Percentiles rank a stretch among this genome's conserved stretches.
These are phyloP conservation scores for Bipolaris cookei DNA, from an alignment of 2,329 filamentous ascomycete species.

Conservation along the genomic window DNA sequence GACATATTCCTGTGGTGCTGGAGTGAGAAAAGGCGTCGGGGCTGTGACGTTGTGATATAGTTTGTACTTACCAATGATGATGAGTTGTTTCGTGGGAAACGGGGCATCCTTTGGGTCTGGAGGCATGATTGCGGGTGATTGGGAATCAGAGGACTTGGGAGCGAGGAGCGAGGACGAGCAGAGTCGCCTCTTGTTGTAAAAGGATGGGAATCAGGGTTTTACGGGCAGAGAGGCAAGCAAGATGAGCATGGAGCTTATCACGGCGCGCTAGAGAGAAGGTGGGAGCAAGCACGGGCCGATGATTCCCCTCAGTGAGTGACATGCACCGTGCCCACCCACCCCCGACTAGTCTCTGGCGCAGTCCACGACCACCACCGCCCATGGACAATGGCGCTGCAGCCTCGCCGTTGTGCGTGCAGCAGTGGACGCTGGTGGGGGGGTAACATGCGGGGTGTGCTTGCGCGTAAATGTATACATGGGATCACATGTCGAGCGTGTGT, in stretches of 20 bases:
- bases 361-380: not conserved
- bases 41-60: constrained; percentile 24
- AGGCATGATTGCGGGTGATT: constrained; percentile 29
- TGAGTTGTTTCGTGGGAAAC: constrained; percentile 56
- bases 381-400: constrained; percentile 21
- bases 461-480: too few relatives aligned
- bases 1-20: constrained; percentile 74
- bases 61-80: constrained; percentile 49
- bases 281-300: constrained; percentile 27
- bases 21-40: constrained; percentile 27
- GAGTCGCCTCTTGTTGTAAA: constrained; percentile 20
- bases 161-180: constrained; percentile 13
- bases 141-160: constrained; percentile 2
- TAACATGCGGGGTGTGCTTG: not conserved
- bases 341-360: constrained; percentile 19
- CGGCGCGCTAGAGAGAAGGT: constrained; percentile 16
- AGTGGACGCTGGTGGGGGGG: not conserved
- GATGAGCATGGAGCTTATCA: constrained; percentile 23
- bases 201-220: constrained; percentile 29
- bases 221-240: constrained; percentile 13
- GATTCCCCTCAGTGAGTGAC: constrained; percentile 21
- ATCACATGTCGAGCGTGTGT: too few relatives aligned
- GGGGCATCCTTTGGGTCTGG: constrained; percentile 44
- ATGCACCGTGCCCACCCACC: constrained; percentile 14
- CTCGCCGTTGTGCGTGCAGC: constrained; percentile 12